Evolutionary conservation across 805 yeast genomes (phyloP).

Genomic region (Ogataea paradorogensis): DNA sequence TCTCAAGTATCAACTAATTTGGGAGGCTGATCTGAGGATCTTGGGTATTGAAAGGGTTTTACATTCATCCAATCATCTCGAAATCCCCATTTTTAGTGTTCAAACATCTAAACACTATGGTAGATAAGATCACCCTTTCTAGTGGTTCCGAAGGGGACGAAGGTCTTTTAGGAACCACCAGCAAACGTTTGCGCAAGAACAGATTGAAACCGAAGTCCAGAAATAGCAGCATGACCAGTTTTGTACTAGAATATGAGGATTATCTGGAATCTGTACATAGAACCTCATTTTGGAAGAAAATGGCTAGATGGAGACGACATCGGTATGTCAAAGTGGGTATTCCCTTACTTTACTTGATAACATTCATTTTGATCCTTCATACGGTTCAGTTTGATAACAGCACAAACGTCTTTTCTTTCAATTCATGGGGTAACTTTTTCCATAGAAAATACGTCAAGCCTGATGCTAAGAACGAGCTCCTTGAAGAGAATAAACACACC

Average conservation of each 20-base stretch:
- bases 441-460: conserved; percentile 10
- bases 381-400: conserved; percentile 5
- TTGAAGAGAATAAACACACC: conserved; percentile 17
- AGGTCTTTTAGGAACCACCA: conserved; percentile 1
- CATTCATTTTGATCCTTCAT: conserved; percentile 15
- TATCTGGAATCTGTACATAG: conserved; percentile 8
- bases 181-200: conserved; percentile 11
- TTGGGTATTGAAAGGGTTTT: background rate
- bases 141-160: conserved; percentile 5
- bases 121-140: background rate
- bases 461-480: conserved; percentile 19
- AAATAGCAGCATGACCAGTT: conserved; percentile 12
- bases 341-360: conserved; percentile 20
- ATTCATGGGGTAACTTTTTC: conserved; percentile 2
- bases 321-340: conserved; percentile 15
- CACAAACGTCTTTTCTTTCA: background rate
- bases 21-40: background rate
- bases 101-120: background rate
- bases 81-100: background rate
- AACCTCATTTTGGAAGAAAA: conserved; percentile 10
- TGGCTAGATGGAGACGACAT: conserved; percentile 17
- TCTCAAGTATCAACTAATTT: background rate
- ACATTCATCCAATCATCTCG: background rate
- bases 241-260: conserved; percentile 4
- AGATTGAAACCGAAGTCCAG: conserved; percentile 15